Evolutionary conservation across 345 rosid genomes (phyloP).

Genomic region (Brassica cretica): DNA sequence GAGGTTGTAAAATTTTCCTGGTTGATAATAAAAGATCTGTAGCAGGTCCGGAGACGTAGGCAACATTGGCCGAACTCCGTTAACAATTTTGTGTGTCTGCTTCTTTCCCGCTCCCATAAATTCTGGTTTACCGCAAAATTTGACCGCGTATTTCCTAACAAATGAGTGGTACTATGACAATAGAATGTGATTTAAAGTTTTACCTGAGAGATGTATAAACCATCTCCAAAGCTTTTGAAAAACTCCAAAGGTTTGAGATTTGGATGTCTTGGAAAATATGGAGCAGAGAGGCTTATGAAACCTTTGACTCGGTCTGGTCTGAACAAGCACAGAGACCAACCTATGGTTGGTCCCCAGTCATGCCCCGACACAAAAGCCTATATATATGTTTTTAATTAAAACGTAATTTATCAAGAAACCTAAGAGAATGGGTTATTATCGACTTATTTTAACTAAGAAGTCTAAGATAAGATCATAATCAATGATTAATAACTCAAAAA

Average conservation of each 20-base stretch:
- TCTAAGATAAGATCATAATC: too few species aligned
- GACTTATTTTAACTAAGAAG: not conserved
- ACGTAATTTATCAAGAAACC: not conserved
- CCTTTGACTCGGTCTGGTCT: constrained; percentile 65
- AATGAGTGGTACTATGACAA: not conserved
- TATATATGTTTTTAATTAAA: not conserved
- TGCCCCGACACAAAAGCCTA: constrained; percentile 72
- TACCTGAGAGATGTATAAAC: constrained; percentile 62
- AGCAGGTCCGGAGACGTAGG: too few species aligned
- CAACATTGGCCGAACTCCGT: too few species aligned
- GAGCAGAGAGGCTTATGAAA: constrained; percentile 48
- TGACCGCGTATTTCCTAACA: too few species aligned
- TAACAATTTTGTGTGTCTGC: too few species aligned
- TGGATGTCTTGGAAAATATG: constrained; percentile 48
- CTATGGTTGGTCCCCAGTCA: constrained; percentile 68
- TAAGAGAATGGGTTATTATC: not conserved
- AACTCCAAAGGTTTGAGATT: constrained; percentile 37
- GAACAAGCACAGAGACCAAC: constrained; percentile 53
- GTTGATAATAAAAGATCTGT: too few species aligned
- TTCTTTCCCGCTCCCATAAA: too few species aligned
- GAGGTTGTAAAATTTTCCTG: too few species aligned
- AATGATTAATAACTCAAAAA: too few species aligned
- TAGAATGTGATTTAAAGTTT: not conserved
- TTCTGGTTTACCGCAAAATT: too few species aligned
- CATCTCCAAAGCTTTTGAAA: constrained; percentile 49